These are phyloP conservation scores for Penicillium waksmanii DNA, from an alignment of 495 filamentous ascomycete genomes.

Conservation along the genomic window DNA sequence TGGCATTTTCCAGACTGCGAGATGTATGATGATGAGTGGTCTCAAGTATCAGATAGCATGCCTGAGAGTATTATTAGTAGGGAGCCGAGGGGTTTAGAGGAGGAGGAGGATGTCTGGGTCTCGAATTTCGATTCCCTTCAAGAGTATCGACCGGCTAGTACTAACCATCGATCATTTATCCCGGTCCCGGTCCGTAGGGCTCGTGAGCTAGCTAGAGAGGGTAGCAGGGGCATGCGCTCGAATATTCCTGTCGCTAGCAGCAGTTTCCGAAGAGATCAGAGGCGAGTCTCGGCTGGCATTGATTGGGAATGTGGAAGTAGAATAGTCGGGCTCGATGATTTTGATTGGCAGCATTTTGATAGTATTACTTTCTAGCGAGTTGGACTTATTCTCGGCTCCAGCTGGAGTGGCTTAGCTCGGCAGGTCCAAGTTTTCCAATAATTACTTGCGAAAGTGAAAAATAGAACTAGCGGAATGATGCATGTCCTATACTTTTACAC, in stretches of 20 bases:
- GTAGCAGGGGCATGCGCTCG: not conserved
- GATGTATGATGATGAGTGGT: too few species aligned
- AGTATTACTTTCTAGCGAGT: constrained; percentile 24
- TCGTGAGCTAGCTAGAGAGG: not conserved
- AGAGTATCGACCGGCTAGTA: not conserved
- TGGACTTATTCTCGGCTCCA: not conserved
- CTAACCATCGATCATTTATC: constrained; percentile 5
- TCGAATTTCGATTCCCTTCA: not conserved
- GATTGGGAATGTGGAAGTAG: not conserved
- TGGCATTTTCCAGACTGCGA: too few species aligned
- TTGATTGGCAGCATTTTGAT: constrained; percentile 28
- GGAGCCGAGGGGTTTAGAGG: not conserved
- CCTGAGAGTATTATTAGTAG: too few species aligned
- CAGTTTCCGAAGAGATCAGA: too few species aligned
- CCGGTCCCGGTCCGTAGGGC: constrained; percentile 3
- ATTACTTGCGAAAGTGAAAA: too few species aligned
- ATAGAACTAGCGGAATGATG: too few species aligned
- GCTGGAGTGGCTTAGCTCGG: not conserved
- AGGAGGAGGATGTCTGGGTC: not conserved
- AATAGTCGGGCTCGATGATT: constrained; percentile 4
- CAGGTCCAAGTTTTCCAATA: constrained; percentile 1
- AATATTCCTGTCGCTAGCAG: not conserved
- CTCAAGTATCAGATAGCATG: too few species aligned
- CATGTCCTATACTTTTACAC: too few species aligned
- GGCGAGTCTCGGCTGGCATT: too few species aligned